Base-by-base conservation (phyloP, 495 filamentous ascomycete genomes). In the Diplogelasinospora grovesii region DNA sequence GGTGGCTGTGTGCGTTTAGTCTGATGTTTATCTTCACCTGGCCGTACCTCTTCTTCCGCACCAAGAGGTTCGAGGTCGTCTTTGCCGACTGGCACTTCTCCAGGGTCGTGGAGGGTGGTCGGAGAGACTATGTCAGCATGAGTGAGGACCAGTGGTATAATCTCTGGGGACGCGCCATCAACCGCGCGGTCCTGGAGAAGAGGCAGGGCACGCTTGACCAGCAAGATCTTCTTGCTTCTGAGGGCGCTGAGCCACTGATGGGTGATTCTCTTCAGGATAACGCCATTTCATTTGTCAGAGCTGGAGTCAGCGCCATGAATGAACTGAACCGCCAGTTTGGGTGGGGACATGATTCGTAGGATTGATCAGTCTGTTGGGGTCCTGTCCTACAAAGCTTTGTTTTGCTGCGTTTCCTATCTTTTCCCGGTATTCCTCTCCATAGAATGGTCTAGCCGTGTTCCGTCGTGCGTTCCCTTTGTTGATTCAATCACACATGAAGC, bases 21-120 rank as follows among this genome's bases (percentile, higher is more conserved):
- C 72, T 83, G 38, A 55, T 79, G 28, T 80, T 78, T 64, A 48
- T 83, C 24, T 67, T 83, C 50, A 57, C 68, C 13, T 83, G 81
- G 81, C 81, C 79, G 11, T 66, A 73, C 30, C 60, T 83, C 21
- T 79, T 71, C 64, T 70, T 82, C 50, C 50, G 67, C 5, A 83
- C 81, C 10, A 73, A 71, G 49, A 61, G 67, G n/a, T 85, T 74
- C 51, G 69, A 77, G 41, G 75, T 83, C 3, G 72, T 70, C 3
- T 53, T 64, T 18, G 66, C 64, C 0, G 64, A 75, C 3, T 83
- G 73, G 74, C 53, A 57, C 8, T 82, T 67, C 47, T 71, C 72
- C 13, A 46, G 42, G 8, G 30, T 30, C 9, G 42, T 43, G 8
- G 50, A 32, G 7, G 30, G 44, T n/a, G 59, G 59, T 7, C 42